A percentile compares a stretch with the other conserved stretches of the same genome.
Conservation (phyloP, 192 early-diverging fungal species). For the Funneliformis geosporum region DNA sequence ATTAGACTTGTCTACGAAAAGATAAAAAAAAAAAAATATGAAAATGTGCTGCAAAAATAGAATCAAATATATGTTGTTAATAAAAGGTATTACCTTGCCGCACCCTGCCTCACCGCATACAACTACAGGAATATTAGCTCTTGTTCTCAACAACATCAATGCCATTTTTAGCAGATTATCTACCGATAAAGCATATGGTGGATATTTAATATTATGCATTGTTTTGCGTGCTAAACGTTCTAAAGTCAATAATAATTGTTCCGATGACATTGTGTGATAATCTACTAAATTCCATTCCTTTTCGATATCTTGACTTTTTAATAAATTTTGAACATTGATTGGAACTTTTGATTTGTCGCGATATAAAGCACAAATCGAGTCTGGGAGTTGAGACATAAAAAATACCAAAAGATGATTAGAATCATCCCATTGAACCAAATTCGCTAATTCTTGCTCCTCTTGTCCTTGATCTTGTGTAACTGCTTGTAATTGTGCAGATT, state of each 20-base stretch:
- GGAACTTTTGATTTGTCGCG: conserved; percentile 19
- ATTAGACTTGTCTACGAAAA: conserved; percentile 31
- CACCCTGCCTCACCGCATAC: conserved; percentile 32
- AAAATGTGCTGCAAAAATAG: neutral
- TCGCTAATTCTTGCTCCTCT: neutral
- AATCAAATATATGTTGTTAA: neutral
- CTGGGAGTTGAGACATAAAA: conserved; percentile 34
- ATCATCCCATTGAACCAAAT: conserved; percentile 22
- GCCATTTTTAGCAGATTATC: conserved; percentile 35
- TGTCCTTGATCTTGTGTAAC: neutral
- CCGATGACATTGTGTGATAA: conserved; percentile 16
- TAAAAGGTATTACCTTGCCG: conserved; percentile 23
- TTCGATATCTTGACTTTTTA: conserved; percentile 17
- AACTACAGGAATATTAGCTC: conserved; percentile 35
- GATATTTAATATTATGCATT: neutral
- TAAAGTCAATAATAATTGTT: conserved; percentile 1
- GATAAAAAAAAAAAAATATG: neutral
- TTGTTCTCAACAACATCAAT: conserved; percentile 28
- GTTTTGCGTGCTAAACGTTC: conserved; percentile 25
- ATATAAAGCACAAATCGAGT: conserved; percentile 32
- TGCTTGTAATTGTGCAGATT: conserved; percentile 12
- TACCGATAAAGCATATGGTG: conserved; percentile 11
- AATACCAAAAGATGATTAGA: conserved; percentile 32
- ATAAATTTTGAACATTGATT: conserved; percentile 21
- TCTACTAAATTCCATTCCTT: conserved; percentile 11